Evolutionary conservation across 257 asterid genomes (phyloP).

Genomic region (Fraxinus anomala): DNA sequence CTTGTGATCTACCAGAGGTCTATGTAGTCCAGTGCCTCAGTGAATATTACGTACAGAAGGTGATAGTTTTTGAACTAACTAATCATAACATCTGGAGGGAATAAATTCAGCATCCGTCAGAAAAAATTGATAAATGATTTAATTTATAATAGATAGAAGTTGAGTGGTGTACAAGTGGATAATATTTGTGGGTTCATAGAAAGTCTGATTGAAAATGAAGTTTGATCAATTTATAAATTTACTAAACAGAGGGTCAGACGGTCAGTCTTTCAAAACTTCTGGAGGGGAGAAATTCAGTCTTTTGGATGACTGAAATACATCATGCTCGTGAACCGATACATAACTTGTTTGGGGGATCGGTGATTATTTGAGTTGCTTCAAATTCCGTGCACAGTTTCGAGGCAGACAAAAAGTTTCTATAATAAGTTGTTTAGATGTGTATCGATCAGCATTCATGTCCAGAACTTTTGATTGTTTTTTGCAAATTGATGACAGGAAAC

Average conservation of each 20-base stretch:
- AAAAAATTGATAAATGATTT: too few species aligned
- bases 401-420: too few species aligned
- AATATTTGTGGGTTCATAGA: too few species aligned
- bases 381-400: background rate
- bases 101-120: background rate
- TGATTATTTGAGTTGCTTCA: background rate
- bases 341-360: background rate
- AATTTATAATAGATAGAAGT: too few species aligned
- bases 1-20: too few species aligned
- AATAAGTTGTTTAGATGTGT: too few species aligned
- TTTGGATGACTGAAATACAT: background rate
- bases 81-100: background rate
- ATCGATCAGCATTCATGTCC: background rate
- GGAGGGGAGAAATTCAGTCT: background rate
- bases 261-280: too few species aligned
- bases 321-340: background rate
- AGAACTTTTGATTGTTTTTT: background rate
- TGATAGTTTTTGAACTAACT: background rate
- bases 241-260: too few species aligned
- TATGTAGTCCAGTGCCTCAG: background rate
- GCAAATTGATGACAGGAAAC: conserved; percentile 59
- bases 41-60: background rate
- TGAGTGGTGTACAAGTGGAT: too few species aligned
- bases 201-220: too few species aligned
- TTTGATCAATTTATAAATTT: too few species aligned